Conservation (phyloP, 805 yeast genomes). For the Monosporozyma siamensis region DNA sequence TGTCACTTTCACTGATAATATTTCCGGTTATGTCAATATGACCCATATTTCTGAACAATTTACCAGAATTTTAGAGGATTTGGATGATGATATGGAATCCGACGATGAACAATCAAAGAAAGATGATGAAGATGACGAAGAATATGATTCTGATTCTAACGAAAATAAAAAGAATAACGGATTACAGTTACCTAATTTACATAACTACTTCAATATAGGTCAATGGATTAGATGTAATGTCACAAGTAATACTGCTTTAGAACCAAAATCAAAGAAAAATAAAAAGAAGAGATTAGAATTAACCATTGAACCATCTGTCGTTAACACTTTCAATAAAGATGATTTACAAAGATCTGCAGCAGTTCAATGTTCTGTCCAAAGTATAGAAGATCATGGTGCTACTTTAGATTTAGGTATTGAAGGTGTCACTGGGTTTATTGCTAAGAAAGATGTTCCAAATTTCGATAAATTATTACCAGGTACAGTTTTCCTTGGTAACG, state of each 20-base stretch:
- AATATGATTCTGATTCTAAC: slow-evolving; percentile 25
- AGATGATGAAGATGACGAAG: slow-evolving; percentile 25
- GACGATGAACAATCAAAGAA: slow-evolving; percentile 32
- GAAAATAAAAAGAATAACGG: slow-evolving; percentile 15
- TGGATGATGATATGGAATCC: slow-evolving; percentile 41
- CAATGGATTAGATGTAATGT: slow-evolving; percentile 83
- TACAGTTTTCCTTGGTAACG: slow-evolving; percentile 55
- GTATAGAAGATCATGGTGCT: slow-evolving; percentile 89
- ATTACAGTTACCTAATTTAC: slow-evolving; percentile 47
- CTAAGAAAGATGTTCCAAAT: slow-evolving; percentile 53
- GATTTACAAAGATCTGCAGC: slow-evolving; percentile 54
- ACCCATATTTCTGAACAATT: slow-evolving; percentile 61
- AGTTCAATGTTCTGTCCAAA: slow-evolving; percentile 67
- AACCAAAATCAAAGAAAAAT: slow-evolving; percentile 30
- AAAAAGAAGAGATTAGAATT: slow-evolving; percentile 58
- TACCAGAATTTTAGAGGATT: slow-evolving; percentile 45
- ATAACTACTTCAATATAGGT: slow-evolving; percentile 52
- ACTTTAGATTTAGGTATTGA: slow-evolving; percentile 60
- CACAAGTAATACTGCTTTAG: slow-evolving; percentile 41
- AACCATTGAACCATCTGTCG: slow-evolving; percentile 62
- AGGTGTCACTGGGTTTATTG: slow-evolving; percentile 58
- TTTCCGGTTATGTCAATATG: slow-evolving; percentile 70
- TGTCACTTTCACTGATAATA: slow-evolving; percentile 68
- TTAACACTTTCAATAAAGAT: slow-evolving; percentile 56
- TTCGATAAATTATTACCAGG: slow-evolving; percentile 43